Base-by-base conservation (phyloP, 768 basidiomycete species). In the Boletus pseudopeckii region DNA sequence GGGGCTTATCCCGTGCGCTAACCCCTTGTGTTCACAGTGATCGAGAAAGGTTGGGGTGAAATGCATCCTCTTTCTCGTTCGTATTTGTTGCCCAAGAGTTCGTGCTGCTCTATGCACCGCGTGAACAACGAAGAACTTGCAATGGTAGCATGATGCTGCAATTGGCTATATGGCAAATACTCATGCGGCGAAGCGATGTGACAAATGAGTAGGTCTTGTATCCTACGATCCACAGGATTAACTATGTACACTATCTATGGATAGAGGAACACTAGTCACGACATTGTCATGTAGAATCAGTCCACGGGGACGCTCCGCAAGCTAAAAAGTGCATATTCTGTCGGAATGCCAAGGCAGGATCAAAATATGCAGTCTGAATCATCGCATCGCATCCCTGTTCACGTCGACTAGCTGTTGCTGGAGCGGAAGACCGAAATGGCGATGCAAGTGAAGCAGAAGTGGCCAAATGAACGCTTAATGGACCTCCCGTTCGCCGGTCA, bases 1-100 rank as follows among this genome's bases (percentile, higher is more conserved):
- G 34, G n/a, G n/a, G n/a, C n/a, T n/a, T n/a, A n/a, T 0, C 26
- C 6, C 2, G 17, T 52, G 39, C 7, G 5, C 39, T 17, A 34
- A 52, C 8, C 18, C 10, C 18, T 36, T 9, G 30, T 18, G n/a
- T 17, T 34, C 7, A n/a, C 20, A 49, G 48, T 56, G 38, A 56
- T 56, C 42, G 32, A 49, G 55, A 46, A 42, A 48, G 54, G 9
- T 43, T n/a, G n/a, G n/a, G n/a, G n/a, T n/a, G n/a, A n/a, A n/a
- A n/a, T n/a, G n/a, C n/a, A 49, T 37, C 47, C 43, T 22, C 36
- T 44, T 20, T 22, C 52, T 15, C 33, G 52, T 17, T 42, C 40
- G 13, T 24, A 17, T 7, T 45, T 45, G 38, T 20, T 57, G 22
- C 54, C 48, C 28, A 50, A 22, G 48, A 39, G 28, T 47, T 32